phyloP scores from a whole-genome alignment of 2,329 filamentous ascomycete species.

The Anthostomella pinea region DNA sequence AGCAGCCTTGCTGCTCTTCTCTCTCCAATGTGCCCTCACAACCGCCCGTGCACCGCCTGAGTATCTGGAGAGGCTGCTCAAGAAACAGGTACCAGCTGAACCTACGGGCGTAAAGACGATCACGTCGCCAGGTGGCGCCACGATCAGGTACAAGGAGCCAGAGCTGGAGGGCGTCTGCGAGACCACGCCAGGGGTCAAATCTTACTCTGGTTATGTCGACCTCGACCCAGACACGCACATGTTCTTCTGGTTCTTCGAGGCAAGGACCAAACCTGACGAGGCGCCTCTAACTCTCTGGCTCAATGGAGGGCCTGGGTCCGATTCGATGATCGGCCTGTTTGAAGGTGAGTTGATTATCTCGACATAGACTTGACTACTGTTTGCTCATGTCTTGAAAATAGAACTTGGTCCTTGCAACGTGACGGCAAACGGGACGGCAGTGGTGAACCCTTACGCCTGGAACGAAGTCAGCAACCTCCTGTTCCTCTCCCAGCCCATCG shows the following conservation, averaged over 20 bases:
- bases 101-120: slow-evolving; percentile 43
- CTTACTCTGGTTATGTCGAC: slow-evolving; percentile 38
- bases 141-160: slow-evolving; percentile 50
- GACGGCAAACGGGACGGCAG: slow-evolving; percentile 23
- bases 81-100: slow-evolving; percentile 37
- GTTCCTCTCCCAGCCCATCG: slow-evolving; percentile 29
- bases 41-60: slow-evolving; percentile 18
- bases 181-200: slow-evolving; percentile 49
- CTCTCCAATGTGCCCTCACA: slow-evolving; percentile 10
- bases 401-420: slow-evolving; percentile 30
- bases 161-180: slow-evolving; percentile 46
- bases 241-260: slow-evolving; percentile 49
- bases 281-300: slow-evolving; percentile 39
- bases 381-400: slow-evolving; percentile 8
- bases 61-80: slow-evolving; percentile 24
- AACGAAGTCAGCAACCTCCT: slow-evolving; percentile 28
- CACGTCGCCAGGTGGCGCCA: slow-evolving; percentile 41
- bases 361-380: background rate
- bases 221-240: slow-evolving; percentile 28
- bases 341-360: slow-evolving; percentile 23
- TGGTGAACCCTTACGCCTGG: slow-evolving; percentile 21
- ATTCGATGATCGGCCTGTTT: slow-evolving; percentile 55
- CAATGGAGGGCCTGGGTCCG: slow-evolving; percentile 55
- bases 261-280: slow-evolving; percentile 41
- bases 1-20: slow-evolving; percentile 16